Evolutionary conservation across 208 protist species (phyloP), one percentile per base, ranked within the genome.

Genomic region (Naegleria fowleri): DNA sequence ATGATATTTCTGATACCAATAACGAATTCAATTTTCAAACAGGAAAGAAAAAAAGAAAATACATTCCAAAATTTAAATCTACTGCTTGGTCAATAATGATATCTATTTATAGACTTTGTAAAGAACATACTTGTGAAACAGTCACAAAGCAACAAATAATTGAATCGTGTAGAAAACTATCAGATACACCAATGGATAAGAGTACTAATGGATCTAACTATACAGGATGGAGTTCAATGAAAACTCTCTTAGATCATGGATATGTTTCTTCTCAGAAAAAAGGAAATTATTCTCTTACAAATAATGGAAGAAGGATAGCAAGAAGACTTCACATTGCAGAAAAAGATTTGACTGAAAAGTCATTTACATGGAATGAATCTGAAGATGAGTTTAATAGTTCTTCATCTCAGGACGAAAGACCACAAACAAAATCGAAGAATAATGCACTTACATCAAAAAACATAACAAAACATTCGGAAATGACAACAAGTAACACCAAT

Each of bases 21-120:
- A 33, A 86, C 15, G 16, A 5, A 41, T 22, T 11, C 43, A 40
- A 33, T 33, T n/a, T 1, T 48, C 11, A 48, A 19, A 48, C 9
- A 48, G 22, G 1, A 48, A 75, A 16, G 25, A 48, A 7, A 48
- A 75, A 75, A 75, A 75, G 25, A 29, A 43, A 86, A 86, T 86
- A 86, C 29, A 86, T 48, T 13, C 83, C 83, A 40, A 86, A 43
- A 86, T 86, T 33, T 48, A 86, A 43, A 86, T 43, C 36, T 48
- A 38, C 36, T 22, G 83, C 36, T 43, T 86, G 83, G 83, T 16
- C 83, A 33, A 86, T 86, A 29, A 11, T 86, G 43, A 86, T 86
- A 11, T 9, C 83, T 9, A 40, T 86, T 0, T 86, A 43, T 48
- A 86, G 38, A 86, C 13, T 38, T 51, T 40, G 39, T 38, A 43